Conservation (phyloP, 1,139 yeast species). For the Suhomyces anneliseae region DNA sequence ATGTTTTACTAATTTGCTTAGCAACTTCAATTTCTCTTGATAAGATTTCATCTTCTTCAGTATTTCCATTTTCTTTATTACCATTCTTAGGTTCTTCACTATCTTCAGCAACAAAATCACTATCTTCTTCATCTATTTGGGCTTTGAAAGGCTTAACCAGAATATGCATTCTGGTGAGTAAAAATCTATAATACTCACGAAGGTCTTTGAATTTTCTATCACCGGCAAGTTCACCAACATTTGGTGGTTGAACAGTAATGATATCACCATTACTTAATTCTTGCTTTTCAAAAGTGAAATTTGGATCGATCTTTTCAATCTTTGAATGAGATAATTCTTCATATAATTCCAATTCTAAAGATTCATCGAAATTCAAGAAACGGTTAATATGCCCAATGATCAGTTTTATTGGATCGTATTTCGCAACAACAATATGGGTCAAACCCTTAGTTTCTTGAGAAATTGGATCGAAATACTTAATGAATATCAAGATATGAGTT, state of each 20-base stretch:
- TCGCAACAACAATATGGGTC: constrained; percentile 59
- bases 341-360: constrained; percentile 44
- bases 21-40: constrained; percentile 18
- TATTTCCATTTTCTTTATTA: constrained; percentile 11
- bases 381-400: constrained; percentile 45
- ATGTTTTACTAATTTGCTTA: constrained; percentile 25
- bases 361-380: constrained; percentile 45
- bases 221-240: constrained; percentile 21
- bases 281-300: constrained; percentile 53
- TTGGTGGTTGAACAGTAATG: constrained; percentile 52
- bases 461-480: constrained; percentile 68
- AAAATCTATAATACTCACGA: constrained; percentile 58
- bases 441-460: constrained; percentile 60
- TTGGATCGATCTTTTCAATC: constrained; percentile 50
- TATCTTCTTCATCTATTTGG: constrained; percentile 50
- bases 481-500: constrained; percentile 51
- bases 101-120: constrained; percentile 33
- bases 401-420: constrained; percentile 45
- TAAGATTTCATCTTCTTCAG: constrained; percentile 11
- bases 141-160: constrained; percentile 49
- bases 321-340: constrained; percentile 75
- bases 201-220: constrained; percentile 32
- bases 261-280: constrained; percentile 84
- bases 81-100: constrained; percentile 11
- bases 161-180: constrained; percentile 68